phyloP scores from a whole-genome alignment of 2,329 filamentous ascomycete genomes.

The Alternaria rosae region DNA sequence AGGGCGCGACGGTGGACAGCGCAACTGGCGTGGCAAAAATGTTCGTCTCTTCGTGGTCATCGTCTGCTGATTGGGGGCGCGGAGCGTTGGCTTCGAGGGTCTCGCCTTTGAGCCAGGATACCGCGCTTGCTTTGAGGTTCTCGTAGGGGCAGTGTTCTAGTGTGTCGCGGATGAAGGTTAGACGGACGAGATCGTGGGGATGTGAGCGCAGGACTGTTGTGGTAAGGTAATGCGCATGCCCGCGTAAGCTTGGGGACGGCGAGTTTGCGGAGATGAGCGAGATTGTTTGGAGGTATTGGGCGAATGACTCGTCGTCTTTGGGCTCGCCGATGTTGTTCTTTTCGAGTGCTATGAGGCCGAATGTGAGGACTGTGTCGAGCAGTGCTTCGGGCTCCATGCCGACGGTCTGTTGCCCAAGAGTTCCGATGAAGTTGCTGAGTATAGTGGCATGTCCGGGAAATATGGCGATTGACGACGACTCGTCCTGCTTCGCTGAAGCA shows the following conservation, averaged over 20 bases:
- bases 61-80: slow-evolving; percentile 10
- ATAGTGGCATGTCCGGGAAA: slow-evolving; percentile 63
- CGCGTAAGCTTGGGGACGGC: slow-evolving; percentile 56
- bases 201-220: slow-evolving; percentile 61
- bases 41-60: slow-evolving; percentile 24
- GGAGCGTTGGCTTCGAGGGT: slow-evolving; percentile 58
- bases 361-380: slow-evolving; percentile 61
- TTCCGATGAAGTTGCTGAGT: slow-evolving; percentile 60
- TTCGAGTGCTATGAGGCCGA: slow-evolving; percentile 60
- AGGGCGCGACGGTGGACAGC: slow-evolving; percentile 58
- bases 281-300: slow-evolving; percentile 59
- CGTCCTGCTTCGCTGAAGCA: slow-evolving; percentile 46
- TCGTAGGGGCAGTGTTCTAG: slow-evolving; percentile 63
- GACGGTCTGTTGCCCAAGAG: slow-evolving; percentile 44
- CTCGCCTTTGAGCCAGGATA: slow-evolving; percentile 68
- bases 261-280: slow-evolving; percentile 59
- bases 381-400: slow-evolving; percentile 58
- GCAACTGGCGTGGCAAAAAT: slow-evolving; percentile 59
- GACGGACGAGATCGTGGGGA: slow-evolving; percentile 59
- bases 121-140: slow-evolving; percentile 64
- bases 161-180: slow-evolving; percentile 63
- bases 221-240: slow-evolving; percentile 59
- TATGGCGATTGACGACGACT: slow-evolving; percentile 52
- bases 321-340: slow-evolving; percentile 56
- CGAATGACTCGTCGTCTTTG: slow-evolving; percentile 60